These are phyloP conservation scores for Cyclotella baltica DNA, from an alignment of 108 stramenopile genomes.

Conservation along the genomic window DNA sequence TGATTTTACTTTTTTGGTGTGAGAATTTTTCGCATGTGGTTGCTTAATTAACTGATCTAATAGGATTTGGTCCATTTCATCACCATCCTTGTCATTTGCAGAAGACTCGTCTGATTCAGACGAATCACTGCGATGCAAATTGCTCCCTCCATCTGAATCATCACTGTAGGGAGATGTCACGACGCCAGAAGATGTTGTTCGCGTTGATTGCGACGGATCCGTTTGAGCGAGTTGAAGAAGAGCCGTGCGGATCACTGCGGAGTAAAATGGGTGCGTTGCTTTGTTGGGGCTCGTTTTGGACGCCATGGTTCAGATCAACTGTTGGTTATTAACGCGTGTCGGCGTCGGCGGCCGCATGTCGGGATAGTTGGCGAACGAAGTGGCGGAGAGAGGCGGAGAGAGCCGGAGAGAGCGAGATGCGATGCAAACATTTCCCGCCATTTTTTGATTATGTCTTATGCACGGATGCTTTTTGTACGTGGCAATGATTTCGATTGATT, in stretches of 20 bases:
- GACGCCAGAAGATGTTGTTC: not conserved
- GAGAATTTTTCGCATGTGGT: not conserved
- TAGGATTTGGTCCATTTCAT: no score
- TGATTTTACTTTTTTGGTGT: conserved; percentile 20
- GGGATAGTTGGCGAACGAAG: no score
- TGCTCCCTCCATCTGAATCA: not conserved
- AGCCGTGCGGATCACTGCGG: not conserved
- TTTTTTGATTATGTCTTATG: no score
- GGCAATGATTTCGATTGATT: no score
- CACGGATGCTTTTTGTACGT: no score
- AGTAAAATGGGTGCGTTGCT: conserved; percentile 7
- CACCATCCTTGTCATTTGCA: not conserved
- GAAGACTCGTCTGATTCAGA: not conserved
- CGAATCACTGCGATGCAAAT: not conserved
- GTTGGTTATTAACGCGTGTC: no score
- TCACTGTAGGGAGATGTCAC: not conserved
- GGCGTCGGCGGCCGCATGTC: no score
- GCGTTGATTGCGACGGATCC: not conserved
- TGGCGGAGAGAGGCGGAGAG: no score
- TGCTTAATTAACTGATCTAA: not conserved
- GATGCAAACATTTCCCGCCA: no score
- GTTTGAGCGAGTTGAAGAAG: not conserved
- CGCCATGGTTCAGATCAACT: not conserved
- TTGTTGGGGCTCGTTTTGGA: not conserved
- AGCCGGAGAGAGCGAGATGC: no score